Conservation (phyloP, 2,329 filamentous ascomycete species). For the Penicillium verrucosum region DNA sequence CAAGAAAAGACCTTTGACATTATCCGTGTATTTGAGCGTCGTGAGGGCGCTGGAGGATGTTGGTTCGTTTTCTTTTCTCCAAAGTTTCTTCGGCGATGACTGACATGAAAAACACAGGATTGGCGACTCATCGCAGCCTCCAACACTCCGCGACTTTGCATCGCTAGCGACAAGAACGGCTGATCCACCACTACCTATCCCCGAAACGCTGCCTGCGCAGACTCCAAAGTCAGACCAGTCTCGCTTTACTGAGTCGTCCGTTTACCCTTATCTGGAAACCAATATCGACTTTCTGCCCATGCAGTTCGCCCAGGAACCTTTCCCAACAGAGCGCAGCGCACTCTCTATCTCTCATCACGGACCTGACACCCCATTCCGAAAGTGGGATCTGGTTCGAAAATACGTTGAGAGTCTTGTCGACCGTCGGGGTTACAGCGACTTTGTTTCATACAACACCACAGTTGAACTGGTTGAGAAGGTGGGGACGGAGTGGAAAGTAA, state of each 20-base stretch:
- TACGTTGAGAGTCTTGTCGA: background rate
- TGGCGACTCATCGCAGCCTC: background rate
- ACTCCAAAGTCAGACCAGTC: background rate
- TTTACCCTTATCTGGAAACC: background rate
- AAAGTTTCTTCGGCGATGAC: background rate
- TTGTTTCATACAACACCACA: background rate
- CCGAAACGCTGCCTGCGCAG: background rate
- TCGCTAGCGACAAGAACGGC: background rate
- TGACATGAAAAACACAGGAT: background rate
- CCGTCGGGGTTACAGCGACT: background rate
- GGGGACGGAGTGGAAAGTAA: background rate
- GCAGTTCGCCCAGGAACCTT: background rate
- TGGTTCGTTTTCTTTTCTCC: background rate
- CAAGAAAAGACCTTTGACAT: background rate
- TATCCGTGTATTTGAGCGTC: background rate
- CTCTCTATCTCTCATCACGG: background rate
- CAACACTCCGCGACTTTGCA: background rate
- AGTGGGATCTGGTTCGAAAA: background rate
- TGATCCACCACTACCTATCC: background rate
- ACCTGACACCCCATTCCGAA: background rate
- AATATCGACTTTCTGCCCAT: background rate
- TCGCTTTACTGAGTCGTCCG: background rate
- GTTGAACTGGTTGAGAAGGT: background rate
- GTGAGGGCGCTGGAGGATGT: background rate
- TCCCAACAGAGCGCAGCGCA: background rate